Evolutionary conservation across 768 basidiomycete species (phyloP).

Genomic region (Wakefieldia striispora): DNA sequence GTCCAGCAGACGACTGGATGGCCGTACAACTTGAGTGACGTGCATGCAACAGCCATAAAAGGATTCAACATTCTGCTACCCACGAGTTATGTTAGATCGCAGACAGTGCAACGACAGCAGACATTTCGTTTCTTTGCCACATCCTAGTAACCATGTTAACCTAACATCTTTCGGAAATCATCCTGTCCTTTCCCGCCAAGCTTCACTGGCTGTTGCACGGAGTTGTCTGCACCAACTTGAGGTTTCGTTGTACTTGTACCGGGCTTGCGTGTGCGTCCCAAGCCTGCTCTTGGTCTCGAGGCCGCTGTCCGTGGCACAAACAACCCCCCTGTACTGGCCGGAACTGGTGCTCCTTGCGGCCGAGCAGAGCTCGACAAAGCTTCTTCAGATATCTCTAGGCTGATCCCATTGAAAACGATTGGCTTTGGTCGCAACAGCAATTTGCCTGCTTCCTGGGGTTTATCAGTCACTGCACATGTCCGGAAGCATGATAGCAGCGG

Average conservation of each 20-base stretch:
- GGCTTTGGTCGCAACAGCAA: constrained; percentile 71
- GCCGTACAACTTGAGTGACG: no score
- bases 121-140: no score
- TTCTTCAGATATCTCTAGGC: constrained; percentile 61
- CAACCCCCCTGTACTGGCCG: constrained; percentile 43
- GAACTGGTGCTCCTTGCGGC: constrained; percentile 30
- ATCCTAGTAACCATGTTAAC: constrained; percentile 5
- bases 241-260: constrained; percentile 21
- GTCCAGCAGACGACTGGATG: no score
- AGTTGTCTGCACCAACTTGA: constrained; percentile 8
- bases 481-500: not conserved
- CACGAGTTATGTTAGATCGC: no score
- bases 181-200: constrained; percentile 52
- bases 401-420: constrained; percentile 63
- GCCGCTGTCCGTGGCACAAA: constrained; percentile 68
- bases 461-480: not conserved
- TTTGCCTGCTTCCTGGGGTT: constrained; percentile 74
- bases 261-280: constrained; percentile 55
- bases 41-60: no score
- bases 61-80: no score
- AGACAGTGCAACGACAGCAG: no score
- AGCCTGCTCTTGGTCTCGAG: constrained; percentile 68
- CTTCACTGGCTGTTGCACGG: constrained; percentile 8
- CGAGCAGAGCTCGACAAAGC: constrained; percentile 32
- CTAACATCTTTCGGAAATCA: constrained; percentile 83